Evolutionary conservation across 2,329 filamentous ascomycete genomes (phyloP).

Genomic region (Lachnellula suecica): DNA sequence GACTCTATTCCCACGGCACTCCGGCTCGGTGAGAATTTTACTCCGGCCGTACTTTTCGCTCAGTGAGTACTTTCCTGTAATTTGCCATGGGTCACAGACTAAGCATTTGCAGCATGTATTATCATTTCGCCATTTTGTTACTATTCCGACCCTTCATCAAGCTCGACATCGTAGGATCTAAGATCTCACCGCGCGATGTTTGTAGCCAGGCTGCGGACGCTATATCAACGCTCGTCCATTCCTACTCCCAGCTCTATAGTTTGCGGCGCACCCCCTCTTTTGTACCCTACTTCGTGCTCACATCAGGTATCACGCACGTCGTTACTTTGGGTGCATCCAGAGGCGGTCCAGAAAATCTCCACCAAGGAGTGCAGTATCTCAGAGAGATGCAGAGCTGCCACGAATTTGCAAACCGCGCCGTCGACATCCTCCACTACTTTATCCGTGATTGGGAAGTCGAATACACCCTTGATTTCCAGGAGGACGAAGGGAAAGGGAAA

Average conservation of each 20-base stretch:
- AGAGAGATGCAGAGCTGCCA: constrained; percentile 55
- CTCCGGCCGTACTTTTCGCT: constrained; percentile 70
- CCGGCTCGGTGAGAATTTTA: constrained; percentile 65
- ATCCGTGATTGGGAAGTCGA: constrained; percentile 59
- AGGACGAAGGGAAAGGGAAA: constrained; percentile 35
- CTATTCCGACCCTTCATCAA: constrained; percentile 65
- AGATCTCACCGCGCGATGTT: constrained; percentile 29
- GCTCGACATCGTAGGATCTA: constrained; percentile 24
- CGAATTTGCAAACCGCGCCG: constrained; percentile 26
- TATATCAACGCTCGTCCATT: constrained; percentile 33
- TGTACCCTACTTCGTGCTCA: constrained; percentile 32
- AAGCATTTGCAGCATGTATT: constrained; percentile 58
- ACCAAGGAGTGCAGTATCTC: constrained; percentile 55
- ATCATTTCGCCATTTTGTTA: constrained; percentile 69
- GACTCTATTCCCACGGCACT: constrained; percentile 63
- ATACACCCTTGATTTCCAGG: constrained; percentile 41
- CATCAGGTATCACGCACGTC: constrained; percentile 27
- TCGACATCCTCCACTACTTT: constrained; percentile 53
- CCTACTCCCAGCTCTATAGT: constrained; percentile 32
- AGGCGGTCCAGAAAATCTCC: constrained; percentile 40
- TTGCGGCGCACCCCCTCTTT: constrained; percentile 33
- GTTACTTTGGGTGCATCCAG: constrained; percentile 26
- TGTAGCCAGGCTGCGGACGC: constrained; percentile 34
- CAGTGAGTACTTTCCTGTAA: constrained; percentile 63
- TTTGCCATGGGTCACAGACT: not conserved